Percentiles rank a stretch among this genome's conserved stretches.
phyloP scores from a whole-genome alignment of 148 eudicot genomes.

The Arbutus unedo region DNA sequence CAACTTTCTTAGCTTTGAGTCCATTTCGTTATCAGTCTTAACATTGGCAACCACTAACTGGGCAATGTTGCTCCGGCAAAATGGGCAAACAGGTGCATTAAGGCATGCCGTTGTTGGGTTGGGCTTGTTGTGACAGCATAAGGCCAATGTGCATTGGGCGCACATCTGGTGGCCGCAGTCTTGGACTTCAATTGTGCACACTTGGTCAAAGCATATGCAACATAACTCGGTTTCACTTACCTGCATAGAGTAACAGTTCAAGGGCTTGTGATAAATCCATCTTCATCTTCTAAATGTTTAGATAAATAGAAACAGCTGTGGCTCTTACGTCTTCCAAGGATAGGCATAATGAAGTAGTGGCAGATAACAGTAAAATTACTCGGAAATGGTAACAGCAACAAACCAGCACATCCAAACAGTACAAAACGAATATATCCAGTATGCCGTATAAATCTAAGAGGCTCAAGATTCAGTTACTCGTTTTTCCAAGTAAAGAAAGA shows the following conservation, averaged over 20 bases:
- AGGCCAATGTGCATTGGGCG: conserved; percentile 87
- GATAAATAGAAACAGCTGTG: not conserved
- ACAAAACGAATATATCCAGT: too few relatives aligned
- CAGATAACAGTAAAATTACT: not conserved
- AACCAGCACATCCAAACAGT: not conserved
- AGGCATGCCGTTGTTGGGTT: conserved; percentile 63
- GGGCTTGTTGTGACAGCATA: conserved; percentile 96
- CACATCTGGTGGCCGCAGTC: conserved; percentile 97
- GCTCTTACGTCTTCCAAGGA: not conserved
- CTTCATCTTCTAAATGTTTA: not conserved
- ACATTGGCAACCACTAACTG: conserved; percentile 59
- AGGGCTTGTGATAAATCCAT: not conserved
- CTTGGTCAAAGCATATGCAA: conserved; percentile 96
- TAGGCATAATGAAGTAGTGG: not conserved
- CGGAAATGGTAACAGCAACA: not conserved
- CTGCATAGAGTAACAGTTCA: conserved; percentile 34
- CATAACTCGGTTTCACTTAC: conserved; percentile 77
- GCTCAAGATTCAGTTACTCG: not conserved
- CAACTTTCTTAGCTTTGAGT: conserved; percentile 55
- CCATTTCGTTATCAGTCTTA: conserved; percentile 31
- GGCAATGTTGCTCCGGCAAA: conserved; percentile 84
- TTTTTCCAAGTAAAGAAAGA: conserved; percentile 1
- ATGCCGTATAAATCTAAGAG: not conserved
- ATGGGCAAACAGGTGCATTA: conserved; percentile 84
- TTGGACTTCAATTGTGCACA: conserved; percentile 89